Evolutionary conservation across 2,329 filamentous ascomycete genomes (phyloP).

Genomic region (Endoconidiophora polonica): DNA sequence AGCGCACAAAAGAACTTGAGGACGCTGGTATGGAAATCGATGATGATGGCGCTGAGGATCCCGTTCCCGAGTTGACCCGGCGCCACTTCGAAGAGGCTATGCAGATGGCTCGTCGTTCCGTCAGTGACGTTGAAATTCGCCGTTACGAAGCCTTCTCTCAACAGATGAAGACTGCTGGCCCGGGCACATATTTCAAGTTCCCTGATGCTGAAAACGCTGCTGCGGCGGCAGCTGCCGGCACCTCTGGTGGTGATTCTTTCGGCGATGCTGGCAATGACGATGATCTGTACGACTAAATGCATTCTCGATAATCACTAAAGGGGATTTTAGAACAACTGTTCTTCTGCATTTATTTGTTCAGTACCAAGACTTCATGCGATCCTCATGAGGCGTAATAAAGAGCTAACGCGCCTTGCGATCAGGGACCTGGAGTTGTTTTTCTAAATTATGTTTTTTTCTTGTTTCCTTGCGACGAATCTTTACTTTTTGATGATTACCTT

Average conservation of each 20-base stretch:
- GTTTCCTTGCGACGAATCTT: conserved; percentile 4
- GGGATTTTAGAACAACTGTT: background rate
- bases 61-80: conserved; percentile 88
- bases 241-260: conserved; percentile 47
- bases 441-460: background rate
- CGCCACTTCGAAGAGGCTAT: conserved; percentile 98
- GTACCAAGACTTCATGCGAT: no score
- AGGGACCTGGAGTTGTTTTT: conserved; percentile 10
- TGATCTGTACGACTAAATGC: conserved; percentile 61
- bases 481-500: background rate
- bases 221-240: conserved; percentile 32
- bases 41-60: conserved; percentile 74
- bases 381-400: background rate
- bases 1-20: conserved; percentile 77
- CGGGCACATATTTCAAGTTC: conserved; percentile 97
- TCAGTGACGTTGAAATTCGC: conserved; percentile 92
- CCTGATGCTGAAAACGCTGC: conserved; percentile 52
- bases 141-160: conserved; percentile 97
- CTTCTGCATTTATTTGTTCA: conserved; percentile 1
- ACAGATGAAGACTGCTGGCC: conserved; percentile 96
- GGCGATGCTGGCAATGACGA: conserved; percentile 86
- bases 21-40: conserved; percentile 54
- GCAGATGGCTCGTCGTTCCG: conserved; percentile 82
- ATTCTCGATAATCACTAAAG: background rate
- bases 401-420: conserved; percentile 8